Base-by-base conservation (phyloP, 805 yeast species). In the Lipomyces lipofer region DNA sequence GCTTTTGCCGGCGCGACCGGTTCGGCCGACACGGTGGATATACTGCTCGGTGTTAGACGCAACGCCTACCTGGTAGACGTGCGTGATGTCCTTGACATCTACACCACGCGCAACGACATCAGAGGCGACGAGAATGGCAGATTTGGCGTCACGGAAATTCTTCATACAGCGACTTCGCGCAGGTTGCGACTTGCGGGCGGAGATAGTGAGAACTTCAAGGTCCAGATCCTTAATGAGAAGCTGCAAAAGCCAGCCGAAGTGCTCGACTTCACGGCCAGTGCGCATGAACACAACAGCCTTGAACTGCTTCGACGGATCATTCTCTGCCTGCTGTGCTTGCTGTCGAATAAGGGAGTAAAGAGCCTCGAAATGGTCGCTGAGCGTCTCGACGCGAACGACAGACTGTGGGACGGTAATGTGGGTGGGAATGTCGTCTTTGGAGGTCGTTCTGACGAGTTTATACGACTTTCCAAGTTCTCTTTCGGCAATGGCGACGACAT, bases 61-160 rank as follows among this genome's bases (percentile, higher is more conserved):
- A n/a, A 84, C 78, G 62, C 92, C 87, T 51, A 88, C 70, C 74
- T 92, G 97, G 64, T 86, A 74, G 49, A 92, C 97, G 67, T 88
- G 88, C 24, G 89, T 73, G 27, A 92, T 95, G 63, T 82, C 81
- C 52, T 91, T 94, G 78, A 92, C 88, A 74, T 92, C 97, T 85
- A 92, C 84, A 63, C 98, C 98, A 73, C 98, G 83, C 12, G 97
- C 97, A 58, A 91, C 95, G 55, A 92, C 97, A 71, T 90, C 96
- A 5, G 97, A 87, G 52, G 92, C 84, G 51, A 92, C 80, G 53
- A 92, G 76, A 43, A 91, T 67, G 52, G 88, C 86, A 27, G 70
- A 58, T 24, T 67, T 64, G 13, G 75, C 63, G 51, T 65, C 67
- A 60, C 83, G 79, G 75, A 84, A 87, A 32, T 66, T 66, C 47